Percentiles rank a stretch among this genome's conserved stretches.
Evolutionary conservation across 495 filamentous ascomycete genomes (phyloP).

Genomic region (Neurospora terricola): DNA sequence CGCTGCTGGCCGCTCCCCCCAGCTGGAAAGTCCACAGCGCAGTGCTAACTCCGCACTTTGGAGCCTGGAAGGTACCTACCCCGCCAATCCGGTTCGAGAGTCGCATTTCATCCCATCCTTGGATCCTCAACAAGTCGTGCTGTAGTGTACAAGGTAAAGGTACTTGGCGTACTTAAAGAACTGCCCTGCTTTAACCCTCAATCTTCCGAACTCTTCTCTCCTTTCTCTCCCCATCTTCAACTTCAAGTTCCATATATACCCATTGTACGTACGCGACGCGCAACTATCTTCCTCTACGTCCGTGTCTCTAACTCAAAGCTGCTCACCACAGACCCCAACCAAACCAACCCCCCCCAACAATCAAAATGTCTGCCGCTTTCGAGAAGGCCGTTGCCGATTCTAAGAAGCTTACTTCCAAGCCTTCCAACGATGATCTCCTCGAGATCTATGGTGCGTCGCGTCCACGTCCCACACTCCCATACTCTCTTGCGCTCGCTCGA

Average conservation of each 20-base stretch:
- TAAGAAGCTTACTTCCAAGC: conserved; percentile 54
- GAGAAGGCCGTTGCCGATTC: conserved; percentile 52
- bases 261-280: neutral
- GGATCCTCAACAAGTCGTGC: neutral
- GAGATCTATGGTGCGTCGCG: conserved; percentile 35
- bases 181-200: neutral
- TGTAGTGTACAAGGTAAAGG: neutral
- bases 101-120: neutral
- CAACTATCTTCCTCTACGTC: neutral
- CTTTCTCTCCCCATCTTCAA: conserved; percentile 1
- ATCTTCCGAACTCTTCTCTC: neutral
- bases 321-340: too few relatives aligned
- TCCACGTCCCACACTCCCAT: neutral
- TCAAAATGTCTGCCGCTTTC: conserved; percentile 41
- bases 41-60: neutral
- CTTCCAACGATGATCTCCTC: conserved; percentile 46
- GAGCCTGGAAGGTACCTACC: neutral
- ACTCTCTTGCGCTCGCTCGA: neutral
- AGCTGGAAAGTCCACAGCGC: neutral
- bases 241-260: neutral
- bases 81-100: neutral
- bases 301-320: neutral
- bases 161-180: neutral
- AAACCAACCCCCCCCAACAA: conserved; percentile 3
- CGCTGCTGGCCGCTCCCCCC: too few relatives aligned